These are phyloP conservation scores for Cnidoscolus chayamansa DNA, from an alignment of 441 rosid genomes.

Conservation along the genomic window DNA sequence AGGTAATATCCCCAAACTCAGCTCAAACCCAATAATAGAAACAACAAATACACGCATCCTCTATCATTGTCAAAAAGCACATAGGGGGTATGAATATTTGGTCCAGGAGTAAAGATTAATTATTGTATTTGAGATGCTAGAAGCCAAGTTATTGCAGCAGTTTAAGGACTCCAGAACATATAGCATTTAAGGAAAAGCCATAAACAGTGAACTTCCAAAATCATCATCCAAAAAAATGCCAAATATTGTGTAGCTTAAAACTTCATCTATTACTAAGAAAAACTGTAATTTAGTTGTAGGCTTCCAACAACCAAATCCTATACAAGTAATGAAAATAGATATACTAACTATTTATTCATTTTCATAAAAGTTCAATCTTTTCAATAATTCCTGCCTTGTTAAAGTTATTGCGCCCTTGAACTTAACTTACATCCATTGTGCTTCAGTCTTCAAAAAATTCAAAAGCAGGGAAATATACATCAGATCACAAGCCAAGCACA, in stretches of 20 bases:
- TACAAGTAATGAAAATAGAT: background rate
- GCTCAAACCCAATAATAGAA: background rate
- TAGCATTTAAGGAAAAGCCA: background rate
- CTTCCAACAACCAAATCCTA: background rate
- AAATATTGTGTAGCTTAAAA: background rate
- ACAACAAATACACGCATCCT: background rate
- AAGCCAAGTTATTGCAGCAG: background rate
- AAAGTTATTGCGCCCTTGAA: no score
- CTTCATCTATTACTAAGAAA: background rate
- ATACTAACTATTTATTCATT: background rate
- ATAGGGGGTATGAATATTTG: background rate
- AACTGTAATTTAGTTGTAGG: background rate
- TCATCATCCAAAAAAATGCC: background rate
- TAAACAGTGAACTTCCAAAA: background rate
- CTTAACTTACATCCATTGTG: no score
- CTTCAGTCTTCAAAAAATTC: background rate
- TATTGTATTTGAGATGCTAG: background rate
- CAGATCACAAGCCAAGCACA: background rate
- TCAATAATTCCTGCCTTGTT: background rate
- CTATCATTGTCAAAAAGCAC: background rate
- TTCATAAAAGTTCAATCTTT: background rate
- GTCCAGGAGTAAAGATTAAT: background rate
- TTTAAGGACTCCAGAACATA: background rate
- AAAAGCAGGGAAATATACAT: background rate
- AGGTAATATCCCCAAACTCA: background rate